phyloP scores from a whole-genome alignment of 202 grass and related monocot species.

The Musa balbisiana region DNA sequence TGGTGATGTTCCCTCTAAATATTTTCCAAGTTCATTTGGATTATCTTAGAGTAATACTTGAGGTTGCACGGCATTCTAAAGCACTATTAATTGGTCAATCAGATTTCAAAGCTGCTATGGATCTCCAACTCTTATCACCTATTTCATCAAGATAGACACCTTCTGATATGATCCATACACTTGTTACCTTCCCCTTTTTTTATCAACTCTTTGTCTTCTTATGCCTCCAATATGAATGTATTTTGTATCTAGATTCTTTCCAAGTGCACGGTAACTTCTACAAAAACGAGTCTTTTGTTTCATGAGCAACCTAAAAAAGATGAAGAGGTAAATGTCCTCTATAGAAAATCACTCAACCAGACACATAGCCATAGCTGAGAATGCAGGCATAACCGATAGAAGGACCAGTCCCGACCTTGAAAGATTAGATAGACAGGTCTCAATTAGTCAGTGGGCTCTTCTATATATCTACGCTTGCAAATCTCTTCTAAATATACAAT shows the following conservation, averaged over 20 bases:
- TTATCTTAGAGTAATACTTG: neutral
- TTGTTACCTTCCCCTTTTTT: neutral
- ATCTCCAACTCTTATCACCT: too few species aligned
- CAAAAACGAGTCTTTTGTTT: too few species aligned
- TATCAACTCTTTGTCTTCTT: neutral
- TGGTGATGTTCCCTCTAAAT: neutral
- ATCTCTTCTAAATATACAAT: neutral
- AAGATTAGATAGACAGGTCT: neutral
- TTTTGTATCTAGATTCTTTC: too few species aligned
- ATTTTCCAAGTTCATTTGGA: neutral
- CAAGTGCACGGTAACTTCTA: too few species aligned
- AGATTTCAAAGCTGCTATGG: neutral
- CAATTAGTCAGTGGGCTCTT: neutral
- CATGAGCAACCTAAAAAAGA: too few species aligned
- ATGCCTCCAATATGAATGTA: neutral
- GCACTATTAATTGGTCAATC: neutral
- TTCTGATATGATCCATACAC: too few species aligned
- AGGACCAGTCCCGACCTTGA: neutral
- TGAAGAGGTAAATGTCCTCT: neutral
- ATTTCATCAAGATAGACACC: too few species aligned
- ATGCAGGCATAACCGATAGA: neutral
- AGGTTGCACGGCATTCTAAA: too few species aligned
- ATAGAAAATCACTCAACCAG: neutral
- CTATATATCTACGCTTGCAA: neutral
- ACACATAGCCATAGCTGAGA: neutral